Evolutionary conservation across 1,284 basidiomycete species (phyloP), one percentile per base, ranked within the genome.

Genomic region (Moesziomyces sp.): DNA sequence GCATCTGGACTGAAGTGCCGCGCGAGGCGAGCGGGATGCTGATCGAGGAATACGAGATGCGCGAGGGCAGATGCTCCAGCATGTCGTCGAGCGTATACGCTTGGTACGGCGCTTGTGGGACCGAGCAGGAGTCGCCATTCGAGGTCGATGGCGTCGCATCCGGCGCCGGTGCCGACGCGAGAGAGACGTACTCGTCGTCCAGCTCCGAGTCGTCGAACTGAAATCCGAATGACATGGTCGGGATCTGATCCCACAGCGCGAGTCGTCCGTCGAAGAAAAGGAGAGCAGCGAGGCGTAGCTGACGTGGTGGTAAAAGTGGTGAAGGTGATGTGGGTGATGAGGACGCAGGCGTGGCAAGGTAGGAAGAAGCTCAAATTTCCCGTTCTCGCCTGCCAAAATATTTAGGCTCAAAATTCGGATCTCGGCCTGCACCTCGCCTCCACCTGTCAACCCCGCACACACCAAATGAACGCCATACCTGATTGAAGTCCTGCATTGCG

Each of bases 1-100:
- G 85, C 28, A 95, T 85, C 0, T 88, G 74, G 26, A 82, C 64
- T 5, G 33, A 18, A 1, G 52, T 47, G 3, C 21, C 43, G 9
- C 21, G 26, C 9, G 30, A 42, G 19, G 56, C 56, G 18, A 74
- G 54, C n/a, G 16, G 48, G n/a, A 77, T 43, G 19, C 57, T 40
- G 44, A 74, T 59, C 4, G 67, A 64, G 3, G 75, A 74, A 46
- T 74, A 77, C 9, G 75, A 77, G 24, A 77, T 70, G 18, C 66
- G 50, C 1, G 75, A 74, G 10, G 75, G 75, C 5, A 77, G 51
- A 11, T 59, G 44, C 24, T 60, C 52, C 1, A 76, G 46, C 63
- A 75, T 58, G 3, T 65, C 58, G 1, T 56, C 23, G 16, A 74
- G 19, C 3, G 38, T 24, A 18, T 73, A 57, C 6, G 40, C 26